A percentile compares a stretch with the other conserved stretches of the same genome.
Evolutionary conservation across 2,329 filamentous ascomycete genomes (phyloP).

Genomic region (Aspergillus tamarii): DNA sequence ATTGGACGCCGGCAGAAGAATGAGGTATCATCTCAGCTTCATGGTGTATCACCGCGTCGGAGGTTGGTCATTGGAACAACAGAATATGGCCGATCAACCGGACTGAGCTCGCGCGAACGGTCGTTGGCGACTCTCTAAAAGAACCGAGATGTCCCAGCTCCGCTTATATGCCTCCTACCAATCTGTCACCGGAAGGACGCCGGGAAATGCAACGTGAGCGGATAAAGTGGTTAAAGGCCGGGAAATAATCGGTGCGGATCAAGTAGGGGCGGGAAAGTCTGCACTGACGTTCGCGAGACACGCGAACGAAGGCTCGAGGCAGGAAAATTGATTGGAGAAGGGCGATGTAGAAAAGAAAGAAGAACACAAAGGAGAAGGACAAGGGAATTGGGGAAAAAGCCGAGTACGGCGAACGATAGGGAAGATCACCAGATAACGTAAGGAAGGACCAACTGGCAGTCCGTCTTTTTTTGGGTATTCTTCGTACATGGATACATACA

Average conservation of each 20-base stretch:
- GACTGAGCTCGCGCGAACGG: not conserved
- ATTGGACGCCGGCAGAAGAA: slow-evolving; percentile 44
- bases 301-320: not conserved
- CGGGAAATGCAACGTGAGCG: not conserved
- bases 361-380: slow-evolving; percentile 5
- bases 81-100: slow-evolving; percentile 8
- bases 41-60: slow-evolving; percentile 37
- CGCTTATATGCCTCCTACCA: not conserved
- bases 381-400: slow-evolving; percentile 5
- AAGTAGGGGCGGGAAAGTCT: not conserved
- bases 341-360: slow-evolving; percentile 1
- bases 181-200: not conserved
- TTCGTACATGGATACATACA: not conserved
- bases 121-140: not conserved
- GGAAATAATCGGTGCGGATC: not conserved
- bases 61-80: slow-evolving; percentile 28
- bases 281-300: not conserved
- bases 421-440: slow-evolving; percentile 28
- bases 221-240: not conserved
- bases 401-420: slow-evolving; percentile 23
- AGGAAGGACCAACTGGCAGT: slow-evolving; percentile 22
- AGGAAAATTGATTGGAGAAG: not conserved
- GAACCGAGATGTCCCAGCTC: not conserved
- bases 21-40: slow-evolving; percentile 46
- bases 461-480: not conserved